Base-by-base conservation (phyloP, 345 rosid species). In the Gossypium raimondii region DNA sequence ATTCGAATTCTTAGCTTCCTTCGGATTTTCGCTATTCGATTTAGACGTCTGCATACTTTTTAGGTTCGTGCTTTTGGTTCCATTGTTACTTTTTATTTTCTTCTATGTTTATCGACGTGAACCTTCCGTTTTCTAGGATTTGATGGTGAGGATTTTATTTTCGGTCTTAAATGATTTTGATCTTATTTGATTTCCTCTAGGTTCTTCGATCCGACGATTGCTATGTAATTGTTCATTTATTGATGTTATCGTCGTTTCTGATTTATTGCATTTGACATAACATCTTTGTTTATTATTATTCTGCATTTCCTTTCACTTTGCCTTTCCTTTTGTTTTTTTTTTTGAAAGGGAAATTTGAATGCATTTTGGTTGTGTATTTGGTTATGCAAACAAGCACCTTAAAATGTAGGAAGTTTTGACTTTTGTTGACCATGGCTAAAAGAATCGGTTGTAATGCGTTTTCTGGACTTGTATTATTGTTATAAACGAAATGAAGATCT, bases 231-330 rank as follows among this genome's bases (percentile, higher is more conserved):
- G 24, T 25, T 18, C 24, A 18, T 41, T 41, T 50, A 27, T 71
- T 57, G 61, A 70, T 52, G 22, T 53, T 24, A 70, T 29, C 9
- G 11, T 18, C 11, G 62, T 34, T 53, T 27, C 50, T 11, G 62
- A 57, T 71, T 55, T 4, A 25, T 17, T 55, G 68, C 68, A 41
- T 64, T 64, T 41, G 50, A 24, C 48, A 64, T 64, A 64, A 62
- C 22, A 64, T 55, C n/a, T n/a, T 41, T 12, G 2, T 14, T 29
- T 63, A 17, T 38, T 16, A 34, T 4, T 9, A 34, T 63, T 34
- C 8, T 38, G 24, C 12, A 2, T 64, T 17, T 63, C 4, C 1
- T 38, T 2, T 38, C 17, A 0, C 4, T 38, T 8, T 38, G 10
- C 4, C 4, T 2, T 4, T 57, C 41, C 41, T 34, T 34, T 34